Evolutionary conservation across 306 rosid species (phyloP).

Genomic region (Castanospermum australe): DNA sequence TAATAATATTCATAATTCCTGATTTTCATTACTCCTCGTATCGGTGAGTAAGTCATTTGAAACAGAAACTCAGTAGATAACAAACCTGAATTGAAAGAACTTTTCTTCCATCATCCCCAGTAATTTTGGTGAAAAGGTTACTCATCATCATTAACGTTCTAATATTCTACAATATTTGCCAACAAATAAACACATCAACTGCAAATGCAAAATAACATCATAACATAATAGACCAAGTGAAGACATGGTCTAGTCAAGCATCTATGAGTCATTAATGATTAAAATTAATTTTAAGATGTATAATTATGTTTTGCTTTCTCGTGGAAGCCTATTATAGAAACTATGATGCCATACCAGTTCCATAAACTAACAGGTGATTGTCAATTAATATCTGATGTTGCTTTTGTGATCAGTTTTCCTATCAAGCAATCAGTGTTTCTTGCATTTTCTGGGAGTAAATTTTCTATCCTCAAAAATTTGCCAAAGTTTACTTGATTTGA

Average conservation of each 20-base stretch:
- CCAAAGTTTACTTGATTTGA: no score
- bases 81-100: not conserved
- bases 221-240: not conserved
- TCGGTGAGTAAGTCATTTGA: not conserved
- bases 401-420: no score
- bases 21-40: not conserved
- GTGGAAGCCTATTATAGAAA: not conserved
- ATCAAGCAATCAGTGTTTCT: no score
- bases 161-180: not conserved
- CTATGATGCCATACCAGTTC: no score
- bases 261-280: not conserved
- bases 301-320: not conserved
- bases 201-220: not conserved
- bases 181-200: not conserved
- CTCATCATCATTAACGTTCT: not conserved
- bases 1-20: not conserved
- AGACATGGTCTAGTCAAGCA: not conserved
- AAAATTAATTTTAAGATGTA: not conserved
- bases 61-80: not conserved
- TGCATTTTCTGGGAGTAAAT: not conserved
- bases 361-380: no score
- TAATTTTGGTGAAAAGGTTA: not conserved
- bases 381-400: no score
- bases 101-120: not conserved
- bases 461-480: no score